Conservation (phyloP, 805 yeast genomes). For the Alloascoidea africana region DNA sequence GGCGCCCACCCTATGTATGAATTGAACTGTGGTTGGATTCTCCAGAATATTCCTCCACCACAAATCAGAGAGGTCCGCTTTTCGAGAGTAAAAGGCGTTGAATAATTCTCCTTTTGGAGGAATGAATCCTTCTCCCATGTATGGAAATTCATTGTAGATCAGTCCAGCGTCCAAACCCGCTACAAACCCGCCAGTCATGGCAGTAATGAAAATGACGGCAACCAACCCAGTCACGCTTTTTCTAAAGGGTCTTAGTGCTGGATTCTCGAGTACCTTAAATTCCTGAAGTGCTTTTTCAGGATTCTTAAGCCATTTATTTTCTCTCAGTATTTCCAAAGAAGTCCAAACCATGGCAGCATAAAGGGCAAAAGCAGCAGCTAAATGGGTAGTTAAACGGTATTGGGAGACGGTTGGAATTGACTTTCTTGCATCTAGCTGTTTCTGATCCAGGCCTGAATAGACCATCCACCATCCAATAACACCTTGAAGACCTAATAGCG, state of each 20-base stretch:
- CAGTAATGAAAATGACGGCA: slow-evolving; percentile 67
- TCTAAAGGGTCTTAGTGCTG: slow-evolving; percentile 44
- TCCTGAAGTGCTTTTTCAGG: slow-evolving; percentile 41
- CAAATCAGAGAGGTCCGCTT: slow-evolving; percentile 51
- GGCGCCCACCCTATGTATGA: slow-evolving; percentile 80
- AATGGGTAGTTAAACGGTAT: slow-evolving; percentile 84
- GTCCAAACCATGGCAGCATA: slow-evolving; percentile 86
- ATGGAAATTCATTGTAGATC: slow-evolving; percentile 91
- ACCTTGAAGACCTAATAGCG: slow-evolving; percentile 82
- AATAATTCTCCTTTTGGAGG: slow-evolving; percentile 72
- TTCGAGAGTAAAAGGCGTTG: slow-evolving; percentile 57
- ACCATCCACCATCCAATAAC: slow-evolving; percentile 99
- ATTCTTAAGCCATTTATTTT: slow-evolving; percentile 48
- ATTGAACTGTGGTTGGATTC: slow-evolving; percentile 91
- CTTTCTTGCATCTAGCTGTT: slow-evolving; percentile 59
- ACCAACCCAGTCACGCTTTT: slow-evolving; percentile 39
- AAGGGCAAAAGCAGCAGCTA: slow-evolving; percentile 82
- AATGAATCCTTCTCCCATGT: slow-evolving; percentile 66
- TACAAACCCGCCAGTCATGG: slow-evolving; percentile 95
- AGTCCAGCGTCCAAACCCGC: slow-evolving; percentile 98
- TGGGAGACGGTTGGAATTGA: slow-evolving; percentile 97
- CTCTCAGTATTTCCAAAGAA: slow-evolving; percentile 71
- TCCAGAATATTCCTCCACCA: slow-evolving; percentile 90
- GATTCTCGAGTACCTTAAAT: slow-evolving; percentile 45
- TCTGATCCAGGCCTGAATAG: slow-evolving; percentile 78